These are phyloP conservation scores for Microdochium bolleyi DNA, from an alignment of 2,329 filamentous ascomycete species.

Conservation along the genomic window DNA sequence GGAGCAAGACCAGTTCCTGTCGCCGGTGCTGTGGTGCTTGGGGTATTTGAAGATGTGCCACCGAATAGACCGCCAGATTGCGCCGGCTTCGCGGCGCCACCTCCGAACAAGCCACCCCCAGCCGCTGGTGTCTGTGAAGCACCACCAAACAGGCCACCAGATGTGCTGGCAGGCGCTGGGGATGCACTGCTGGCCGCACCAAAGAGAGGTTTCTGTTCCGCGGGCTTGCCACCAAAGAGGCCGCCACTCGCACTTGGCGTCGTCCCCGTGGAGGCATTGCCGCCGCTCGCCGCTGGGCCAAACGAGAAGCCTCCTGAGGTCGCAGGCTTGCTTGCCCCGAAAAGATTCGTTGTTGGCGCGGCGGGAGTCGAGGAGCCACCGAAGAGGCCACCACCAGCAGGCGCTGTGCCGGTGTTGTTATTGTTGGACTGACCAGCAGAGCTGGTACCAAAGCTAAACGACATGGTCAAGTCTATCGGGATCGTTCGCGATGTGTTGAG, in stretches of 20 bases:
- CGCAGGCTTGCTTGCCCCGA: conserved; percentile 11
- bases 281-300: conserved; percentile 5
- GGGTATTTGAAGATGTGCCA: conserved; percentile 17
- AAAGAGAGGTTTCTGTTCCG: conserved; percentile 5
- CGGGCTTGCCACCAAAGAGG: conserved; percentile 19
- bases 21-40: conserved; percentile 1
- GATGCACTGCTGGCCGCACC: conserved; percentile 2
- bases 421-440: conserved; percentile 17
- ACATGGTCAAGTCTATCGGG: conserved; percentile 13
- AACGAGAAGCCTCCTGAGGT: conserved; percentile 2
- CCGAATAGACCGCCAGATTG: conserved; percentile 23
- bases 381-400: conserved; percentile 32
- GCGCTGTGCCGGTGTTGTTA: conserved; percentile 28
- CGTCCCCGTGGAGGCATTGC: conserved; percentile 14
- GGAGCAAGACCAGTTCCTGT: not conserved
- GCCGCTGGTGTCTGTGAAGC: not conserved
- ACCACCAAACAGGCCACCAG: conserved; percentile 5
- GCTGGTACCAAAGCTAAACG: conserved; percentile 23
- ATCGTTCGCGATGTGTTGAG: not conserved
- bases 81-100: conserved; percentile 7
- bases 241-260: conserved; percentile 17
- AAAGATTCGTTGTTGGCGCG: conserved; percentile 15
- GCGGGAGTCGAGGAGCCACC: conserved; percentile 19
- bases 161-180: not conserved
- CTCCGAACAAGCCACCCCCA: conserved; percentile 10